phyloP scores from a whole-genome alignment of 2,329 filamentous ascomycete genomes.

The Thermoascus crustaceus region DNA sequence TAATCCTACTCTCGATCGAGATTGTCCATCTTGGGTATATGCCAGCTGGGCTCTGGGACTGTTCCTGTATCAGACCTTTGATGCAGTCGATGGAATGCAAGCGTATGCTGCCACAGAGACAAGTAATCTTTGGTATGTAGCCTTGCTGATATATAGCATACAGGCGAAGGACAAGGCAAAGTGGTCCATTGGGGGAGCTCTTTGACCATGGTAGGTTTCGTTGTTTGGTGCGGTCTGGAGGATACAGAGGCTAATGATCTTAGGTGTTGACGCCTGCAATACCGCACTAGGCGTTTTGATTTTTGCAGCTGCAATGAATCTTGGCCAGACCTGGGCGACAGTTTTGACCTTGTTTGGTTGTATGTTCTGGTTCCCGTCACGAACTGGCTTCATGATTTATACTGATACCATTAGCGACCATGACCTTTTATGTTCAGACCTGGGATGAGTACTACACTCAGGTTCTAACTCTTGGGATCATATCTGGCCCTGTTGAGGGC shows the following conservation, averaged over 20 bases:
- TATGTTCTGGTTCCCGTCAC: conserved; percentile 34
- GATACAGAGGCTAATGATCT: conserved; percentile 3
- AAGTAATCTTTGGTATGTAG: not conserved
- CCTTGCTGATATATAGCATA: conserved; percentile 8
- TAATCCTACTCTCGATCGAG: conserved; percentile 83
- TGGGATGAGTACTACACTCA: conserved; percentile 99
- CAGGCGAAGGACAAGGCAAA: conserved; percentile 80
- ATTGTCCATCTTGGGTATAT: conserved; percentile 95
- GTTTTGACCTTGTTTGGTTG: conserved; percentile 75
- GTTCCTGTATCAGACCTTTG: conserved; percentile 96
- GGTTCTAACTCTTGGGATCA: conserved; percentile 79
- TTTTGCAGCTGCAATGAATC: conserved; percentile 85
- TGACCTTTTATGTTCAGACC: conserved; percentile 98
- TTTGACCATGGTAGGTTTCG: conserved; percentile 72
- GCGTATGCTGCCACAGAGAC: conserved; percentile 52
- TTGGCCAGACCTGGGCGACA: conserved; percentile 87
- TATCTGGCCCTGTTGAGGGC: conserved; percentile 93
- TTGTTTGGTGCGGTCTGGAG: not conserved
- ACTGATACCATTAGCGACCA: conserved; percentile 49
- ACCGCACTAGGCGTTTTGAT: conserved; percentile 88
- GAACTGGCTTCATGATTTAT: not conserved
- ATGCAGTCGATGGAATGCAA: conserved; percentile 90
- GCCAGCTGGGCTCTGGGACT: conserved; percentile 80
- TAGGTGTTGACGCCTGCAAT: conserved; percentile 84
- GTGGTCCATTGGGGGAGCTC: conserved; percentile 86